phyloP scores from a whole-genome alignment of 2,329 filamentous ascomycete genomes.

The Penicillium palitans region DNA sequence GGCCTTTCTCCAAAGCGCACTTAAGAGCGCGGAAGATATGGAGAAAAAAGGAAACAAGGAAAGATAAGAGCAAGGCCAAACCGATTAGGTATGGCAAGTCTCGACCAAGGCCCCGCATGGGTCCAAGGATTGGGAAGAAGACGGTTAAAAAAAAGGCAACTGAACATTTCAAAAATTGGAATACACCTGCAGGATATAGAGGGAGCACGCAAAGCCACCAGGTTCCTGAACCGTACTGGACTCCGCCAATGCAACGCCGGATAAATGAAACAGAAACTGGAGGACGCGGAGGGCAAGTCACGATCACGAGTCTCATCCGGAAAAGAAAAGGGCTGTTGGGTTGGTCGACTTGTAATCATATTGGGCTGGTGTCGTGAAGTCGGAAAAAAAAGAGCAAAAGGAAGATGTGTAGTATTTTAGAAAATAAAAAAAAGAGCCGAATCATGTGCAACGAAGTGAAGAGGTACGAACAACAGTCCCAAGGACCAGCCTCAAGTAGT shows the following conservation, averaged over 20 bases:
- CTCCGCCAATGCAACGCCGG: slow-evolving; percentile 41
- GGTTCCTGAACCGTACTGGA: slow-evolving; percentile 37
- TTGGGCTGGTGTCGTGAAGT: slow-evolving; percentile 22
- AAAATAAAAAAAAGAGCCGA: slow-evolving; percentile 21
- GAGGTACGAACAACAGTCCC: slow-evolving; percentile 28
- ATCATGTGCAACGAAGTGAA: slow-evolving; percentile 42
- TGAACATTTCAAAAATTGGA: slow-evolving; percentile 10
- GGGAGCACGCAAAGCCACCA: slow-evolving; percentile 31
- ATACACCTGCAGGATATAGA: slow-evolving; percentile 26
- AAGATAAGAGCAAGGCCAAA: slow-evolving; percentile 11
- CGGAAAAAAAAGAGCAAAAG: slow-evolving; percentile 7
- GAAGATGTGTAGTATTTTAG: slow-evolving; percentile 20
- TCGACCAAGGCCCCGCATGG: background rate
- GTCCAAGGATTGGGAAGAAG: slow-evolving; percentile 5
- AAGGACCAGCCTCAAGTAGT: slow-evolving; percentile 37
- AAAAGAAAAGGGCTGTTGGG: slow-evolving; percentile 17
- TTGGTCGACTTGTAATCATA: slow-evolving; percentile 16
- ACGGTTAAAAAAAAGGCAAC: slow-evolving; percentile 14
- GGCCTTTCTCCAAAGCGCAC: slow-evolving; percentile 11
- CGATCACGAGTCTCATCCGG: slow-evolving; percentile 25
- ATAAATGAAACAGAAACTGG: slow-evolving; percentile 35
- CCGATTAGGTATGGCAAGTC: slow-evolving; percentile 1
- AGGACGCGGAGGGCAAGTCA: slow-evolving; percentile 26
- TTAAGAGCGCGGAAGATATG: slow-evolving; percentile 13
- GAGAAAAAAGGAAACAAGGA: slow-evolving; percentile 10